Conservation (phyloP, 208 protist species). For the Entamoeba nuttalli region DNA sequence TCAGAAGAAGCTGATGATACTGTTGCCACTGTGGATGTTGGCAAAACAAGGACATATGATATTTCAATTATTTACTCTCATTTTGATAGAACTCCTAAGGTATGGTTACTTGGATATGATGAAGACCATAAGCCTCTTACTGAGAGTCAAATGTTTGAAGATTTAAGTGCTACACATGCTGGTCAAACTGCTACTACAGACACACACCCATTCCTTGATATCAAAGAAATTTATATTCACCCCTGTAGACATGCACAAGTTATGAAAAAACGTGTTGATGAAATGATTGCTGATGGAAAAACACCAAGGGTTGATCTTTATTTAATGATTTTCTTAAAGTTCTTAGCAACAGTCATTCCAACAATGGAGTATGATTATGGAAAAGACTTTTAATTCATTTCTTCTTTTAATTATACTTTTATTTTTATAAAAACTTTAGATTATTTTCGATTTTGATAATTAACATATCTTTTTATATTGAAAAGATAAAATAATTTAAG, state of each 20-base stretch:
- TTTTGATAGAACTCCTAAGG: conserved; percentile 1
- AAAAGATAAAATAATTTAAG: too few relatives aligned
- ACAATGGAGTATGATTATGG: conserved; percentile 2
- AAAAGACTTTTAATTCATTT: conserved; percentile 3
- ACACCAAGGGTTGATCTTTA: neutral
- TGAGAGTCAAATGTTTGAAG: conserved; percentile 12
- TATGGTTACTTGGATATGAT: conserved; percentile 6
- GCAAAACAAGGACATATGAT: neutral
- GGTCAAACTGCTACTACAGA: conserved; percentile 7
- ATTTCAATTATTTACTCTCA: conserved; percentile 9
- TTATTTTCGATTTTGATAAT: too few relatives aligned
- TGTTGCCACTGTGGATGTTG: neutral
- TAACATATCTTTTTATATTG: too few relatives aligned
- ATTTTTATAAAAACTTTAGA: neutral
- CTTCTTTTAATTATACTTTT: neutral
- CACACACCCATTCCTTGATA: conserved; percentile 11
- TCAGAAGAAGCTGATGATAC: neutral
- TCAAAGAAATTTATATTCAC: conserved; percentile 1
- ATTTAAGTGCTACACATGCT: conserved; percentile 9
- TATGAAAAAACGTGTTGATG: conserved; percentile 4
- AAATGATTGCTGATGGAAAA: conserved; percentile 3
- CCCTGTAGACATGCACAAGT: conserved; percentile 15
- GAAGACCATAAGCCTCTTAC: conserved; percentile 7
- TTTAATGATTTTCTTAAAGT: conserved; percentile 15
- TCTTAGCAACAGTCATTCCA: neutral